Percentiles rank a stretch among this genome's conserved stretches.
These are phyloP conservation scores for Colletotrichum abscissum DNA, from an alignment of 2,329 filamentous ascomycete genomes.

Conservation along the genomic window DNA sequence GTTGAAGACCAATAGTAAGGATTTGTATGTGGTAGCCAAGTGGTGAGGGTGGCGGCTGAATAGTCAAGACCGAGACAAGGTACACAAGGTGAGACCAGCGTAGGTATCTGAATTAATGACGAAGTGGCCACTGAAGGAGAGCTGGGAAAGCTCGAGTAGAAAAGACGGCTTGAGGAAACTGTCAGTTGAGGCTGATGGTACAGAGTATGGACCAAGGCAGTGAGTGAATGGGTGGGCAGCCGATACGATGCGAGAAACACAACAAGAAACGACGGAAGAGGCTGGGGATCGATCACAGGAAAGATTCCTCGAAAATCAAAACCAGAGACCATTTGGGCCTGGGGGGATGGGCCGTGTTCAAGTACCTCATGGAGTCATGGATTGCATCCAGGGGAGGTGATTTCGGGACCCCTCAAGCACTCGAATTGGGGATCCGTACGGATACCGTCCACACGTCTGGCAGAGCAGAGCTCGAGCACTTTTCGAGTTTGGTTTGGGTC, in stretches of 20 bases:
- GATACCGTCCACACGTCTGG: too few relatives aligned
- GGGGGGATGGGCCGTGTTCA: slow-evolving; percentile 28
- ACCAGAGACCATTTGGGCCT: background rate
- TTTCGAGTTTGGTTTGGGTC: slow-evolving; percentile 13
- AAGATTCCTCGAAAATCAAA: slow-evolving; percentile 4
- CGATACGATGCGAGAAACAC: slow-evolving; percentile 25
- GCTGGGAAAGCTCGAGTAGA: slow-evolving; percentile 20
- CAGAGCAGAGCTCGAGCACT: slow-evolving; percentile 23
- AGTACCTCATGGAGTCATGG: slow-evolving; percentile 16
- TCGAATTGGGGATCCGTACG: background rate
- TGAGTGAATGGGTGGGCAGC: background rate
- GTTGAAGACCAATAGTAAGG: background rate
- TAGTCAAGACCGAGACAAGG: slow-evolving; percentile 26
- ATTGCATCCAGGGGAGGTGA: slow-evolving; percentile 9
- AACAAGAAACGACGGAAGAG: slow-evolving; percentile 26
- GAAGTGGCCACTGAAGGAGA: slow-evolving; percentile 1
- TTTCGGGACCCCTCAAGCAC: slow-evolving; percentile 6
- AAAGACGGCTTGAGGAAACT: background rate
- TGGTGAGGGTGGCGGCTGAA: slow-evolving; percentile 21
- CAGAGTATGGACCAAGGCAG: background rate
- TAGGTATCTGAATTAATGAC: slow-evolving; percentile 19
- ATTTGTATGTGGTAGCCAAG: background rate
- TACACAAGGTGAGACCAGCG: slow-evolving; percentile 17
- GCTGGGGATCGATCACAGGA: slow-evolving; percentile 25
- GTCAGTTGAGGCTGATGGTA: slow-evolving; percentile 2